These are phyloP conservation scores for Fusarium dimerum DNA, from an alignment of 2,329 filamentous ascomycete genomes.

Conservation along the genomic window DNA sequence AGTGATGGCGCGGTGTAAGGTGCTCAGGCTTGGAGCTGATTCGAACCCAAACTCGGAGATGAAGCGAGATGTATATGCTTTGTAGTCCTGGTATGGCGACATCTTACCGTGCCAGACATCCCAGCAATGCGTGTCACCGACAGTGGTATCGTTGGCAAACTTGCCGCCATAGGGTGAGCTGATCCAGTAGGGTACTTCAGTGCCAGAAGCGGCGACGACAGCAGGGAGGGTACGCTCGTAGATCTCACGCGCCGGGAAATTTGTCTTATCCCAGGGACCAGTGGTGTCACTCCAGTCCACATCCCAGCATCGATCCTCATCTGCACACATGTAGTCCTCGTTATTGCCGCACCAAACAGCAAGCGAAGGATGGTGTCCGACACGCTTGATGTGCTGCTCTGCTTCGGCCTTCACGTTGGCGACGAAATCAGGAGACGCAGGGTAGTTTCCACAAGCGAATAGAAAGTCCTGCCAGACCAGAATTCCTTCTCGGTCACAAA, in stretches of 20 bases:
- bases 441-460: slow-evolving; percentile 68
- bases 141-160: neutral
- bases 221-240: slow-evolving; percentile 72
- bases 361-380: slow-evolving; percentile 64
- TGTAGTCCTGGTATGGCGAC: neutral
- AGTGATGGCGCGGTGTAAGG: slow-evolving; percentile 63
- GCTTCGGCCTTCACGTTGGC: slow-evolving; percentile 61
- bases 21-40: slow-evolving; percentile 35
- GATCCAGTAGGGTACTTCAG: neutral
- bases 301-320: slow-evolving; percentile 66
- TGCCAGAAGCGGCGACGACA: neutral
- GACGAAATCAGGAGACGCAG: slow-evolving; percentile 60
- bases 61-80: neutral
- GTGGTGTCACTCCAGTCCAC: slow-evolving; percentile 73
- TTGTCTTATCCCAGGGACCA: slow-evolving; percentile 68
- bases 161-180: neutral
- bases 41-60: neutral
- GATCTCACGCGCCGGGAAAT: slow-evolving; percentile 76
- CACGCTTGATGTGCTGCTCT: slow-evolving; percentile 59
- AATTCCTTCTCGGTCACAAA: slow-evolving; percentile 67
- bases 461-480: slow-evolving; percentile 74
- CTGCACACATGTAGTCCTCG: slow-evolving; percentile 73
- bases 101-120: neutral
- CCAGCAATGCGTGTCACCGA: neutral
- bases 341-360: slow-evolving; percentile 81